Conservation (phyloP, 495 filamentous ascomycete species). For the Mycothermus thermophilus region DNA sequence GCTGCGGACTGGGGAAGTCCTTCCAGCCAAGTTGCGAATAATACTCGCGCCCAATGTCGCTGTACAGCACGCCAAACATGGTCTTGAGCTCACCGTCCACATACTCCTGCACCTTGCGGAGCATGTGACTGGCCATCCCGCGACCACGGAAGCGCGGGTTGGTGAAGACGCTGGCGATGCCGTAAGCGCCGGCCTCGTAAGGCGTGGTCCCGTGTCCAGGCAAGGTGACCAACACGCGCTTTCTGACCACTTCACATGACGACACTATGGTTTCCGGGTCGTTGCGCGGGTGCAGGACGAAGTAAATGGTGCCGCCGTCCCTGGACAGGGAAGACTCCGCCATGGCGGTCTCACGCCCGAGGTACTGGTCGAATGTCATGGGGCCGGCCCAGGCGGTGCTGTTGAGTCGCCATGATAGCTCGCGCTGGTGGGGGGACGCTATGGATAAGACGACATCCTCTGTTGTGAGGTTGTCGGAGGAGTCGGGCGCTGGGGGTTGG, state of each 20-base stretch:
- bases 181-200: constrained; percentile 2
- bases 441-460: constrained; percentile 7
- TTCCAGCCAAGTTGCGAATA: constrained; percentile 11
- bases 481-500: neutral
- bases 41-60: constrained; percentile 9
- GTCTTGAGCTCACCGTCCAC: constrained; percentile 1
- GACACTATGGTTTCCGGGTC: constrained; percentile 10
- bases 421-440: constrained; percentile 10
- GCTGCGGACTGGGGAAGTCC: constrained; percentile 8
- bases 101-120: constrained; percentile 4
- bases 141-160: constrained; percentile 7
- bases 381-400: constrained; percentile 11
- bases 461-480: neutral
- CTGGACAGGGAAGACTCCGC: constrained; percentile 8
- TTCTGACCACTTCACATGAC: constrained; percentile 11
- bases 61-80: constrained; percentile 9
- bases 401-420: constrained; percentile 13
- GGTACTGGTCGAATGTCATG: constrained; percentile 10
- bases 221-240: constrained; percentile 2
- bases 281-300: constrained; percentile 8
- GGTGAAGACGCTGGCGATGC: constrained; percentile 13
- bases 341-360: constrained; percentile 9
- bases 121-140: constrained; percentile 10
- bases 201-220: neutral
- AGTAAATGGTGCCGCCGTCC: constrained; percentile 10